These are phyloP conservation scores for Tricholoma bakamatsutake DNA, from an alignment of 768 basidiomycete genomes.

Conservation along the genomic window DNA sequence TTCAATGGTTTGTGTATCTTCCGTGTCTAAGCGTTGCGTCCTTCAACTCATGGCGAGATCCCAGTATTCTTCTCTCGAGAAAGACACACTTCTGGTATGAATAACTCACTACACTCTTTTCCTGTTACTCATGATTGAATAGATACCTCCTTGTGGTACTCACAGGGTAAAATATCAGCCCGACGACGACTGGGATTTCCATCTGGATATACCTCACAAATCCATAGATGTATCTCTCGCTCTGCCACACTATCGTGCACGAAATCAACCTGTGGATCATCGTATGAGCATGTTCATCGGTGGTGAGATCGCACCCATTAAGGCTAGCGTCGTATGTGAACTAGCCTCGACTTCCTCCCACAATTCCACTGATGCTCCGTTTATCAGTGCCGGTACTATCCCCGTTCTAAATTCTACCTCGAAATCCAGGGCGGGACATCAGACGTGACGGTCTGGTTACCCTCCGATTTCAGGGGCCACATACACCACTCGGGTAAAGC, in stretches of 20 bases:
- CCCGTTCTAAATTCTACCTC: constrained; percentile 53
- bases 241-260: constrained; percentile 75
- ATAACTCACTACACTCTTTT: not conserved
- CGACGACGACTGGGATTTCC: constrained; percentile 61
- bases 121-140: constrained; percentile 7
- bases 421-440: constrained; percentile 62
- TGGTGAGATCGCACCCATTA: constrained; percentile 46
- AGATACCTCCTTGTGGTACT: constrained; percentile 34
- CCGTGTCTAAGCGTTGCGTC: not conserved
- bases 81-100: constrained; percentile 13
- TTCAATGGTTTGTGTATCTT: constrained; percentile 26
- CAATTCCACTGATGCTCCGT: constrained; percentile 11
- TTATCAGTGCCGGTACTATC: constrained; percentile 50
- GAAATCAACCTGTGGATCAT: constrained; percentile 64
- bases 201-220: constrained; percentile 44
- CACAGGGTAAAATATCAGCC: constrained; percentile 62
- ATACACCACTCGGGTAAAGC: constrained; percentile 51
- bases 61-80: constrained; percentile 13
- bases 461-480: constrained; percentile 71
- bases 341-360: not conserved
- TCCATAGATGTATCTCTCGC: constrained; percentile 62
- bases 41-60: constrained; percentile 4
- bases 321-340: constrained; percentile 65
- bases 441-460: constrained; percentile 70
- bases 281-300: constrained; percentile 66